phyloP scores from a whole-genome alignment of 78 protist genomes.

The Dictyostelium brefeldianum region DNA sequence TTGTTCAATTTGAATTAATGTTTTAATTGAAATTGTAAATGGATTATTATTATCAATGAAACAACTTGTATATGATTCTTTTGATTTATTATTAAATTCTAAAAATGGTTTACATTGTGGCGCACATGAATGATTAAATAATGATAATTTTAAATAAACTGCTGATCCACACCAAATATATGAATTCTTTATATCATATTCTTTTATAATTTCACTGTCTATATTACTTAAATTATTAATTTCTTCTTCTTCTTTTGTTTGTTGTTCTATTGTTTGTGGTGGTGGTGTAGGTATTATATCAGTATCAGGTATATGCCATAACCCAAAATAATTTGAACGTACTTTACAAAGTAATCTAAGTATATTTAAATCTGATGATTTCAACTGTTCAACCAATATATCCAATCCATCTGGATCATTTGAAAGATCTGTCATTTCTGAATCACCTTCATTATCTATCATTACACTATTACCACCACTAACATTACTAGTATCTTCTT shows the following conservation, averaged over 20 bases:
- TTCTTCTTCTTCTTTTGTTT: neutral
- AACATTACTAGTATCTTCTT: neutral
- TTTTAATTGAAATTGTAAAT: conserved; percentile 14
- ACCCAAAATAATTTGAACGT: conserved; percentile 65
- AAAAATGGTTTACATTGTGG: conserved; percentile 64
- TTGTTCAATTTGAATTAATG: conserved; percentile 27
- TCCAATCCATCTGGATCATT: neutral
- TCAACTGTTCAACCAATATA: neutral
- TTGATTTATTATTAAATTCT: neutral
- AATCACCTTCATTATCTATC: conserved; percentile 31
- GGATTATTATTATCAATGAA: conserved; percentile 10
- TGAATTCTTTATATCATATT: neutral
- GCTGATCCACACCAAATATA: conserved; percentile 59
- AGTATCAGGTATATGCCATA: conserved; percentile 9
- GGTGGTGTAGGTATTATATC: too few relatives aligned
- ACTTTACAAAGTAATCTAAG: conserved; percentile 41
- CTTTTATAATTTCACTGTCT: neutral
- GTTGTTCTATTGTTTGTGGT: too few relatives aligned
- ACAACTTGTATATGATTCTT: too few relatives aligned
- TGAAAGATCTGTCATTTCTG: neutral
- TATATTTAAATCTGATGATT: conserved; percentile 23
- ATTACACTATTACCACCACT: neutral
- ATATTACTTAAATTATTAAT: neutral
- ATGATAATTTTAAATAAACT: conserved; percentile 46
- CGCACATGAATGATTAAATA: conserved; percentile 61